Conservation (phyloP, 208 protist species). For the Strigomonas oncopelti region DNA sequence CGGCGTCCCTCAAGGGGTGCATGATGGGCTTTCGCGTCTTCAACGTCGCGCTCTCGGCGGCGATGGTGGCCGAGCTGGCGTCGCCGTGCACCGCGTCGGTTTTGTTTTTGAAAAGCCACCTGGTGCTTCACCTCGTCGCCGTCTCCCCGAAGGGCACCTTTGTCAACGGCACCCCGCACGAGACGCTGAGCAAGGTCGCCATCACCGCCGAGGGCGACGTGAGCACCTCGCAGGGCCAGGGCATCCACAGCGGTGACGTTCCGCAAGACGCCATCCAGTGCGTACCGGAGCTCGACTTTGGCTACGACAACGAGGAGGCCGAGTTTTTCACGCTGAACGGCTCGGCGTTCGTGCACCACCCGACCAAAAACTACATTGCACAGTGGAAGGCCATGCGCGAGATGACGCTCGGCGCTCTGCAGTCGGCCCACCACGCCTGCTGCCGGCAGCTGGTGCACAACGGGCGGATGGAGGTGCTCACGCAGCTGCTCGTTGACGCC, state of each 20-base stretch:
- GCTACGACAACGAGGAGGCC: slow-evolving; percentile 40
- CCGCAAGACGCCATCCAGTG: background rate
- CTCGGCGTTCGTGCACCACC: slow-evolving; percentile 7
- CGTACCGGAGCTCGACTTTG: slow-evolving; percentile 64
- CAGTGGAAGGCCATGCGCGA: slow-evolving; percentile 23
- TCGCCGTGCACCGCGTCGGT: slow-evolving; percentile 28
- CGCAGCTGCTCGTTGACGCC: background rate
- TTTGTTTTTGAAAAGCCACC: slow-evolving; percentile 32
- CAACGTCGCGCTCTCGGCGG: slow-evolving; percentile 48
- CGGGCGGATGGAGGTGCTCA: background rate
- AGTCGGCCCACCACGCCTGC: slow-evolving; percentile 26
- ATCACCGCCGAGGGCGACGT: slow-evolving; percentile 49
- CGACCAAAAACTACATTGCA: slow-evolving; percentile 15
- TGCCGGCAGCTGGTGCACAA: slow-evolving; percentile 22
- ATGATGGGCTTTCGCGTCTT: slow-evolving; percentile 71
- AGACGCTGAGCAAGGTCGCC: slow-evolving; percentile 15
- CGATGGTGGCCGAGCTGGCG: slow-evolving; percentile 50
- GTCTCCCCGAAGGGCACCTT: slow-evolving; percentile 10
- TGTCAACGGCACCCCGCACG: background rate
- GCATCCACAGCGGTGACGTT: background rate
- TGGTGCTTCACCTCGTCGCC: slow-evolving; percentile 31
- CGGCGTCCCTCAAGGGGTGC: slow-evolving; percentile 53
- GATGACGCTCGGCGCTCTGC: slow-evolving; percentile 23
- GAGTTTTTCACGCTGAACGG: slow-evolving; percentile 30
- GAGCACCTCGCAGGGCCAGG: slow-evolving; percentile 25